A percentile compares a stretch with the other conserved stretches of the same genome.
These are phyloP conservation scores for Leishmania aethiopica DNA, from an alignment of 208 protist species.

Conservation along the genomic window DNA sequence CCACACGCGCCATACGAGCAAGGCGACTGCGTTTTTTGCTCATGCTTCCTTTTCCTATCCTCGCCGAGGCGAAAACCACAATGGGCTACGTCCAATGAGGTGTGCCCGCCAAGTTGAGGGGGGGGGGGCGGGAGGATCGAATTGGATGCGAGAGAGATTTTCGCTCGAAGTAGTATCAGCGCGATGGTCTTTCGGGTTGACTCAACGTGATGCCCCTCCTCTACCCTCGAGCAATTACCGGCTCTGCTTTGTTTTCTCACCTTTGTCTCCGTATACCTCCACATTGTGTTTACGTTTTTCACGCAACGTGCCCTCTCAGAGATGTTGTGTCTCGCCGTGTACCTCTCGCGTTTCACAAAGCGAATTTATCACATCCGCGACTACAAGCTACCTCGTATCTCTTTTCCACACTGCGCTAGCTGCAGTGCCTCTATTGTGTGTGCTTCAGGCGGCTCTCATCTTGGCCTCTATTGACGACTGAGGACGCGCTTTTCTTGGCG, in stretches of 20 bases:
- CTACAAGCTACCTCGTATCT: neutral
- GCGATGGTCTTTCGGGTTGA: neutral
- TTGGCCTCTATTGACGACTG: neutral
- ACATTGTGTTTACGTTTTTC: neutral
- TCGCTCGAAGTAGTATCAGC: neutral
- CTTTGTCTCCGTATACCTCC: too few relatives aligned
- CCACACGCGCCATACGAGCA: neutral
- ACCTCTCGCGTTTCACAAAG: neutral
- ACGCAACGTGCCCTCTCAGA: neutral
- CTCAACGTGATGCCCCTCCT: neutral
- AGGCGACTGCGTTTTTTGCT: neutral
- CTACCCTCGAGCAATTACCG: neutral
- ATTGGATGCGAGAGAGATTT: neutral
- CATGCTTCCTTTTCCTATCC: neutral
- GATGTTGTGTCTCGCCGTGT: neutral
- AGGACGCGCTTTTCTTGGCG: neutral
- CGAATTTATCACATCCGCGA: neutral
- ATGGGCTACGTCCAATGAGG: neutral
- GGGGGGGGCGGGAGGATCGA: too few relatives aligned
- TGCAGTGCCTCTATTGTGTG: neutral
- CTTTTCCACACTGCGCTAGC: neutral
- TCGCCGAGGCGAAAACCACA: neutral
- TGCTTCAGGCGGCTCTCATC: neutral
- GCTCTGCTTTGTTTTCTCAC: neutral
- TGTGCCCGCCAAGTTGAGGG: neutral